Evolutionary conservation across 495 filamentous ascomycete genomes (phyloP).

Genomic region (Neurospora tetrasperma): DNA sequence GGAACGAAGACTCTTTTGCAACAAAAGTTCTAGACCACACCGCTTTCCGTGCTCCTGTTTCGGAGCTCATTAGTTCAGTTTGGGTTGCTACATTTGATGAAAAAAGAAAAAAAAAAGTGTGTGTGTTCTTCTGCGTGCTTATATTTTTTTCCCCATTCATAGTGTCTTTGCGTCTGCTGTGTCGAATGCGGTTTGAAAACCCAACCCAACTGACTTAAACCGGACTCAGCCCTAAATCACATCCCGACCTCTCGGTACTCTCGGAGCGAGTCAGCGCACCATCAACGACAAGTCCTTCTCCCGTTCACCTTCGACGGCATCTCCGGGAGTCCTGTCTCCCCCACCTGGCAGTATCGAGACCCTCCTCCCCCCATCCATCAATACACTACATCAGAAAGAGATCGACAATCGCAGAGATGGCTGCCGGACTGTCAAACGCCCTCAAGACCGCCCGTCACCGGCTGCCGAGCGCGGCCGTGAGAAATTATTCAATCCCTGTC

Average conservation of each 20-base stretch:
- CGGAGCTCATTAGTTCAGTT: neutral
- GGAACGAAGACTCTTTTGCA: neutral
- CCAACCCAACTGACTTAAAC: neutral
- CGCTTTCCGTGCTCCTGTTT: neutral
- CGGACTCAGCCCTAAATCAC: neutral
- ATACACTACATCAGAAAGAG: neutral
- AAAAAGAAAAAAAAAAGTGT: neutral
- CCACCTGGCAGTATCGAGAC: neutral
- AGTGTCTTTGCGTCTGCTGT: neutral
- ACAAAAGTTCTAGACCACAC: neutral
- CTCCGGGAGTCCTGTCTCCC: neutral
- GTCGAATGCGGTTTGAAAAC: neutral
- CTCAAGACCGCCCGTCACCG: neutral
- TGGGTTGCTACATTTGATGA: neutral
- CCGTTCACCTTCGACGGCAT: neutral
- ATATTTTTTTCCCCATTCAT: neutral
- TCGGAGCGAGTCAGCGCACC: neutral
- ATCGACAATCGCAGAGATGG: neutral
- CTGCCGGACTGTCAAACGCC: neutral
- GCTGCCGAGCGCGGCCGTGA: neutral
- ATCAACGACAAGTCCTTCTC: neutral
- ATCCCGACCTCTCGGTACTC: neutral
- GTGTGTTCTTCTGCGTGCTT: neutral
- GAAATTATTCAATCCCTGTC: neutral
- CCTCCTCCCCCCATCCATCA: neutral